Evolutionary conservation across 805 yeast genomes (phyloP).

Genomic region (Lipomyces kockii): DNA sequence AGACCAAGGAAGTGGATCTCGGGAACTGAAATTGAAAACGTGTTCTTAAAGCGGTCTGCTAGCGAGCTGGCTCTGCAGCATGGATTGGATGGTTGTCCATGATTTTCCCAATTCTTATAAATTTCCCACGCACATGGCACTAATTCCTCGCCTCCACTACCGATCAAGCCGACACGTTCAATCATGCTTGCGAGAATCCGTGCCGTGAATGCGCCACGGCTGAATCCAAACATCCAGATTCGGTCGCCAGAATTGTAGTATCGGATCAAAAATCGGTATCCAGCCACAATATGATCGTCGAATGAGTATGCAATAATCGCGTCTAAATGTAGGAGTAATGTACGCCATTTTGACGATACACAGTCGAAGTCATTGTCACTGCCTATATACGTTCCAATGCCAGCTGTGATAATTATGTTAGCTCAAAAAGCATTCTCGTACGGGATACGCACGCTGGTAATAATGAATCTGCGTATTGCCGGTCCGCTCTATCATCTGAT

Average conservation of each 20-base stretch:
- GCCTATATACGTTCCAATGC: conserved; percentile 60
- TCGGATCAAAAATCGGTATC: conserved; percentile 32
- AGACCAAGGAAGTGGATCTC: conserved; percentile 64
- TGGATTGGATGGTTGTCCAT: conserved; percentile 59
- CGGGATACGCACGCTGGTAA: conserved; percentile 26
- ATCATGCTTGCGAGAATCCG: conserved; percentile 69
- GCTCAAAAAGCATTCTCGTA: neutral
- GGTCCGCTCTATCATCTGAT: conserved; percentile 23
- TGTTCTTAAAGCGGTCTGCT: conserved; percentile 54
- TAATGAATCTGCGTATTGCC: conserved; percentile 14
- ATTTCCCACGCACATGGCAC: conserved; percentile 66
- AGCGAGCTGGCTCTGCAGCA: conserved; percentile 50
- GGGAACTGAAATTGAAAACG: conserved; percentile 56
- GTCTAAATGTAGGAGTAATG: conserved; percentile 45
- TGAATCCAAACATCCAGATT: conserved; percentile 39
- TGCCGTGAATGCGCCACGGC: conserved; percentile 68
- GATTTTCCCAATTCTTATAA: conserved; percentile 56
- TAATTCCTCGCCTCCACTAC: conserved; percentile 60
- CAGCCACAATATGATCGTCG: conserved; percentile 58
- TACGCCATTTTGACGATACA: conserved; percentile 13
- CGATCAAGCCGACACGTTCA: conserved; percentile 63
- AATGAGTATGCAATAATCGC: conserved; percentile 59
- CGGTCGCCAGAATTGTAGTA: conserved; percentile 36
- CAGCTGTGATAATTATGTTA: conserved; percentile 47
- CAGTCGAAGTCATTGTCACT: conserved; percentile 10